Evolutionary conservation across 345 rosid genomes (phyloP).

Genomic region (Draba incana): DNA sequence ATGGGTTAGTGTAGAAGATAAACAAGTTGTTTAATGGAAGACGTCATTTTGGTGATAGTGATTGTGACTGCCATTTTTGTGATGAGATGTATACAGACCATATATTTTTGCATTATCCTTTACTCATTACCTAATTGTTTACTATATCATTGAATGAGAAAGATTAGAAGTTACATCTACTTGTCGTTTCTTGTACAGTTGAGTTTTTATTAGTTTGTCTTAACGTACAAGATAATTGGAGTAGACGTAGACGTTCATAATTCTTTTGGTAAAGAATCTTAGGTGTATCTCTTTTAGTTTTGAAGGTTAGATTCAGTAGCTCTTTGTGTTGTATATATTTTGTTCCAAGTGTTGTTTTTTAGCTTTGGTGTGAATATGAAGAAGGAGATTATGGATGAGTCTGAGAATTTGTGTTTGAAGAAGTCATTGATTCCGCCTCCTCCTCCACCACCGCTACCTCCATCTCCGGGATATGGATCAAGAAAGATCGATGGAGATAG

Average conservation of each 20-base stretch:
- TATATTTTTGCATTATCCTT: slow-evolving; percentile 36
- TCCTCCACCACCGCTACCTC: slow-evolving; percentile 57
- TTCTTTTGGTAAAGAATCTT: slow-evolving; percentile 38
- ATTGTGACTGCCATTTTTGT: slow-evolving; percentile 31
- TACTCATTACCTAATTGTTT: slow-evolving; percentile 16
- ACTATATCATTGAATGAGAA: slow-evolving; percentile 16
- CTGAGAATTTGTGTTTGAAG: slow-evolving; percentile 33
- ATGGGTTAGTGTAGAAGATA: background rate
- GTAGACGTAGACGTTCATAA: slow-evolving; percentile 33
- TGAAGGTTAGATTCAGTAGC: slow-evolving; percentile 53
- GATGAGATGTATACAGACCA: slow-evolving; percentile 28
- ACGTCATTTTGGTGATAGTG: slow-evolving; percentile 22
- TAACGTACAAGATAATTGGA: slow-evolving; percentile 40
- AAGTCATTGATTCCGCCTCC: slow-evolving; percentile 41
- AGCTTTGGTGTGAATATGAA: slow-evolving; percentile 36
- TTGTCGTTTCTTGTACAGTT: slow-evolving; percentile 40
- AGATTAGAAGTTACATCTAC: slow-evolving; percentile 45
- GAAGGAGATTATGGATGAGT: slow-evolving; percentile 50
- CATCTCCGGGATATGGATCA: slow-evolving; percentile 49
- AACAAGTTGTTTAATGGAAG: slow-evolving; percentile 29
- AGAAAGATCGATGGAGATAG: slow-evolving; percentile 48
- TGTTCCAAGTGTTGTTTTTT: slow-evolving; percentile 21
- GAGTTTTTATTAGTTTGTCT: slow-evolving; percentile 27
- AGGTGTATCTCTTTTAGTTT: slow-evolving; percentile 39
- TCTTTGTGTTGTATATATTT: slow-evolving; percentile 8